Evolutionary conservation across 306 rosid species (phyloP).

Genomic region (Cucumis hystrix): DNA sequence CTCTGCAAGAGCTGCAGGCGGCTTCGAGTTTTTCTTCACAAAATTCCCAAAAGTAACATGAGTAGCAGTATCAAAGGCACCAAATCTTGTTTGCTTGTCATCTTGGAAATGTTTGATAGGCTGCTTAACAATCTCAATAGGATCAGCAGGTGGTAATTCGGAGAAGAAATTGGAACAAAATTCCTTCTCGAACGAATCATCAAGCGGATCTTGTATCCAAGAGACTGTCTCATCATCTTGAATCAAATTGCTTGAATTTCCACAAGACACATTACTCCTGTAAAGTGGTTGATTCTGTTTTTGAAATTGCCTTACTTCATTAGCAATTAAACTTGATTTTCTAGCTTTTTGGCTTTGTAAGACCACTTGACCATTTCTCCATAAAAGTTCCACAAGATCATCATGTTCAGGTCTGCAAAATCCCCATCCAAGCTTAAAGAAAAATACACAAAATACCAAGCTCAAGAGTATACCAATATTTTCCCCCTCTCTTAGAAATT

Average conservation of each 20-base stretch:
- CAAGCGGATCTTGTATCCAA: slow-evolving; percentile 55
- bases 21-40: slow-evolving; percentile 21
- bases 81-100: slow-evolving; percentile 24
- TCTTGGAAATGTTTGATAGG: slow-evolving; percentile 34
- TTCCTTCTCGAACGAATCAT: slow-evolving; percentile 50
- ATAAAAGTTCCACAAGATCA: slow-evolving; percentile 63
- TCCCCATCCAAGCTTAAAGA: neutral
- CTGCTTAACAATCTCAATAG: slow-evolving; percentile 29
- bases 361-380: slow-evolving; percentile 85
- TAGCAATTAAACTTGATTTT: slow-evolving; percentile 22
- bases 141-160: slow-evolving; percentile 37
- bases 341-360: slow-evolving; percentile 45
- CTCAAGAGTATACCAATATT: neutral
- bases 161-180: slow-evolving; percentile 41
- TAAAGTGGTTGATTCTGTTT: slow-evolving; percentile 33
- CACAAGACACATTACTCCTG: slow-evolving; percentile 24
- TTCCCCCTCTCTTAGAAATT: neutral
- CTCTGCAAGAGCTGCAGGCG: slow-evolving; percentile 16
- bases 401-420: slow-evolving; percentile 51
- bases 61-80: slow-evolving; percentile 14
- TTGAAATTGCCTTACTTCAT: slow-evolving; percentile 30
- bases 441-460: neutral
- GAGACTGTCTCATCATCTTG: slow-evolving; percentile 49
- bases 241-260: slow-evolving; percentile 31
- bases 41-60: slow-evolving; percentile 10